Percentiles rank a stretch among this genome's conserved stretches.
Evolutionary conservation across 1,284 basidiomycete species (phyloP).

Genomic region (Moesziomyces sp.): DNA sequence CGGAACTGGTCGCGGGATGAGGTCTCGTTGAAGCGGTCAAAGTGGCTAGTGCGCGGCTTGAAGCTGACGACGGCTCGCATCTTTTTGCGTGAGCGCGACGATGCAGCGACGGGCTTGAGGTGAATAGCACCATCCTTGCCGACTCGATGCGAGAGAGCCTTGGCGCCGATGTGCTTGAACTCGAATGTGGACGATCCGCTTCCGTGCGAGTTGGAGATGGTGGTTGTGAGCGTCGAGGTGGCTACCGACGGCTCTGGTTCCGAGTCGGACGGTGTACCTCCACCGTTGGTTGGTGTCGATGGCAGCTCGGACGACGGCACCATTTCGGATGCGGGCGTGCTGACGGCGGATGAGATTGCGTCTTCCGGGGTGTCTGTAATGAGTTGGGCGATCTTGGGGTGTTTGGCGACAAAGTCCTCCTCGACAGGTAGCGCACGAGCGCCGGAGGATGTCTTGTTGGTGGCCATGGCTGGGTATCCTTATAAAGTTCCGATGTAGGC

Average conservation of each 20-base stretch:
- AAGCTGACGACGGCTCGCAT: constrained; percentile 61
- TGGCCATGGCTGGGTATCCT: constrained; percentile 15
- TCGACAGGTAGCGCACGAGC: constrained; percentile 16
- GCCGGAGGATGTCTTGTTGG: constrained; percentile 3
- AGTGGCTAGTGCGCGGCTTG: constrained; percentile 47
- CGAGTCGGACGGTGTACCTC: constrained; percentile 24
- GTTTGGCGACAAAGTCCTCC: constrained; percentile 28
- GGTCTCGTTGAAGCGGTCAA: constrained; percentile 57
- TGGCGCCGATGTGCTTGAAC: constrained; percentile 49
- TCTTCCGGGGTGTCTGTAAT: constrained; percentile 14
- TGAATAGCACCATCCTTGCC: constrained; percentile 52
- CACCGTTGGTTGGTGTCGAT: constrained; percentile 21
- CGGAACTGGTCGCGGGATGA: constrained; percentile 55
- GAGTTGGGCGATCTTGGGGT: constrained; percentile 24
- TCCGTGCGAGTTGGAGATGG: constrained; percentile 33
- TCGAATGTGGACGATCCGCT: constrained; percentile 42
- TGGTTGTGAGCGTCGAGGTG: constrained; percentile 50
- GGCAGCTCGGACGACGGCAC: constrained; percentile 21
- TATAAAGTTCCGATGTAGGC: too few species aligned
- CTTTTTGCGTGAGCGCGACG: constrained; percentile 38
- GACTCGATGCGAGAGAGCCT: constrained; percentile 45
- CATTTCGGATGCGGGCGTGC: constrained; percentile 31
- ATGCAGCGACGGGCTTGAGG: constrained; percentile 47
- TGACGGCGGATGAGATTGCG: constrained; percentile 10
- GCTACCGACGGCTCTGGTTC: constrained; percentile 37